Base-by-base conservation (phyloP, 2,329 filamentous ascomycete species). In the Colletotrichum agaves region DNA sequence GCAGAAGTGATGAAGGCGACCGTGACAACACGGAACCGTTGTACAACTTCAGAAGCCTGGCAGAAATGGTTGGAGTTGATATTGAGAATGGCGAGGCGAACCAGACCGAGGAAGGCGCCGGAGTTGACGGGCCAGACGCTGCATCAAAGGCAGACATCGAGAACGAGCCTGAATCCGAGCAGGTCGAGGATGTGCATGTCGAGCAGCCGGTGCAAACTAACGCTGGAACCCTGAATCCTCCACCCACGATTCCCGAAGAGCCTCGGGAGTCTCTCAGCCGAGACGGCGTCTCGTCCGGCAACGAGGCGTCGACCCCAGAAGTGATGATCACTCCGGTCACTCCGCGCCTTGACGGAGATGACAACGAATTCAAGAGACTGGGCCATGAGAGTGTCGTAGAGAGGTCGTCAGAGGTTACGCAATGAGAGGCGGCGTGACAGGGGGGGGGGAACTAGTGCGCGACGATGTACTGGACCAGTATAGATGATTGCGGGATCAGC, bases 31-130 rank as follows among this genome's bases (percentile, higher is more conserved):
- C 85, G 0, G 94, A 98, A 75, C 88, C 93, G 3, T 89, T 97
- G 87, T 96, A 97, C 79, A 98, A 97, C 77, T 98, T 98, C 76
- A 86, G 90, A 63, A 97, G 93, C 72, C 81, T 98, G 21, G 92
- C 93, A 2, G 92, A 93, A 69, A 93, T 97, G 77, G 92, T 98
- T 33, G 92, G 90, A 0, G 88, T 88, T 7, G 83, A 87, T 52
- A 80, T 88, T 37, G 86, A 88, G 58, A 81, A 82, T 2, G 77
- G 80, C 47, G 77, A 84, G 43, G 83, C 82, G 0, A 77, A 79
- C 1, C 75, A 74, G 62, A 49, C 70, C 61, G 71, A 77, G 65
- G 73, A 37, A 5, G 74, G 57, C 61, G 76, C 49, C 71, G 72
- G 66, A 0, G 76, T 71, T 2, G 73, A 76, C 13, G 61, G 66